Conservation (phyloP, 352 stramenopile species). For the Globisporangium spinosum region DNA sequence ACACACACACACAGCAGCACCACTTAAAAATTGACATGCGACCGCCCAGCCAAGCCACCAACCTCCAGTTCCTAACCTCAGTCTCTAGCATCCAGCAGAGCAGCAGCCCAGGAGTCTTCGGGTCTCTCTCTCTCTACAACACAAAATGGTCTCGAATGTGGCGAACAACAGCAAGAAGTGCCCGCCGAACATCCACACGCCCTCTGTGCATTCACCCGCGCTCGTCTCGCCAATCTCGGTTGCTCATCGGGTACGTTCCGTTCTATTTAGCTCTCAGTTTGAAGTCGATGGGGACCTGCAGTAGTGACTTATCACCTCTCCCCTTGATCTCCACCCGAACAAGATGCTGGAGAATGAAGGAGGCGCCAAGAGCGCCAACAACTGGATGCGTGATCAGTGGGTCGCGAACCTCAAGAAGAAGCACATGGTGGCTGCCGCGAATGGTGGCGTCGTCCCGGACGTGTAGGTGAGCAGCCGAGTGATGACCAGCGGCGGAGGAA, state of each 20-base stretch:
- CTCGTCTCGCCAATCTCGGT: conserved; percentile 35
- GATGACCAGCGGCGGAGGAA: conserved; percentile 17
- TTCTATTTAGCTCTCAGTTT: neutral
- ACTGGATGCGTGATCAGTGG: conserved; percentile 80
- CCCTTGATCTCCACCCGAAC: conserved; percentile 18
- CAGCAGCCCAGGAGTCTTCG: neutral
- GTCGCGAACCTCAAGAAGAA: conserved; percentile 85
- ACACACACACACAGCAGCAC: too few species aligned
- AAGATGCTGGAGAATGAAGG: conserved; percentile 36
- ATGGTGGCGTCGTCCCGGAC: conserved; percentile 10
- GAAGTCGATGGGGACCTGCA: neutral
- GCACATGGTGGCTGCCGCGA: conserved; percentile 32
- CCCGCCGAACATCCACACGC: conserved; percentile 26
- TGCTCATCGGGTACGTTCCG: conserved; percentile 23
- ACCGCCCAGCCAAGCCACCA: neutral
- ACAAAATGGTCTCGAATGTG: conserved; percentile 19
- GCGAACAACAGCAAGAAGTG: conserved; percentile 22
- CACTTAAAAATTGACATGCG: neutral
- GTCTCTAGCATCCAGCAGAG: neutral
- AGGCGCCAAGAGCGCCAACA: conserved; percentile 31
- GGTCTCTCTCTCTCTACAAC: neutral
- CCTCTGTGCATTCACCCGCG: conserved; percentile 21
- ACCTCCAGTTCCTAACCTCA: neutral
- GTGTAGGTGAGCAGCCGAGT: neutral
- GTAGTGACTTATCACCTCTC: neutral